phyloP scores from a whole-genome alignment of 192 early-diverging fungal species.

The Kappamyces sp. region DNA sequence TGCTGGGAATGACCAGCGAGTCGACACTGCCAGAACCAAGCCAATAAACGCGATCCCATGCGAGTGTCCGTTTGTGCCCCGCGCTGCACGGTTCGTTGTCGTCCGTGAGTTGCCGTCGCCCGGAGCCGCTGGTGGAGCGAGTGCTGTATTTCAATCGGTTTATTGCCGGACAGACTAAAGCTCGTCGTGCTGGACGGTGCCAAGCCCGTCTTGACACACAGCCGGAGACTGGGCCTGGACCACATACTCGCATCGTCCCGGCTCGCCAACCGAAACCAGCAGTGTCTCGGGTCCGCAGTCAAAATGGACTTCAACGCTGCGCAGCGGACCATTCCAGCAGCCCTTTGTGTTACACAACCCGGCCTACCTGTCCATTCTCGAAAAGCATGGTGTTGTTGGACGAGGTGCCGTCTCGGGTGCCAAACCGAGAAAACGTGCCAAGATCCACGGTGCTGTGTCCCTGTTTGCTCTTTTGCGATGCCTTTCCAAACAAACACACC shows the following conservation, averaged over 20 bases:
- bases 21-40: too few species aligned
- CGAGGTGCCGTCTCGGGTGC: conserved; percentile 33
- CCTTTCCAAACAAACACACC: conserved; percentile 77
- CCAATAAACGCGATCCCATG: too few species aligned
- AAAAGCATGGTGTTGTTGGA: conserved; percentile 57
- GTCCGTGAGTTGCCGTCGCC: too few species aligned
- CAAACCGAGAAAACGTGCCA: conserved; percentile 39
- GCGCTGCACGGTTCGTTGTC: too few species aligned
- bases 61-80: too few species aligned
- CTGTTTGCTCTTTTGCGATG: conserved; percentile 66
- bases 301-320: conserved; percentile 64
- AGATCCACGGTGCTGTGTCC: conserved; percentile 33
- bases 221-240: conserved; percentile 73
- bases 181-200: too few species aligned
- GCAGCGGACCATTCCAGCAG: conserved; percentile 94
- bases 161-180: too few species aligned
- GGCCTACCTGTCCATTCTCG: conserved; percentile 64
- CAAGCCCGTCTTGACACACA: too few species aligned
- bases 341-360: too few species aligned
- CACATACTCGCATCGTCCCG: conserved; percentile 89
- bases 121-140: too few species aligned
- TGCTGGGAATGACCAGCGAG: conserved; percentile 28
- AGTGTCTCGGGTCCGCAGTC: conserved; percentile 70
- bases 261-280: conserved; percentile 72
- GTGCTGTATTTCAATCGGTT: too few species aligned